Base-by-base conservation (phyloP, 1,284 basidiomycete species). In the Xerocomus minutiporus region DNA sequence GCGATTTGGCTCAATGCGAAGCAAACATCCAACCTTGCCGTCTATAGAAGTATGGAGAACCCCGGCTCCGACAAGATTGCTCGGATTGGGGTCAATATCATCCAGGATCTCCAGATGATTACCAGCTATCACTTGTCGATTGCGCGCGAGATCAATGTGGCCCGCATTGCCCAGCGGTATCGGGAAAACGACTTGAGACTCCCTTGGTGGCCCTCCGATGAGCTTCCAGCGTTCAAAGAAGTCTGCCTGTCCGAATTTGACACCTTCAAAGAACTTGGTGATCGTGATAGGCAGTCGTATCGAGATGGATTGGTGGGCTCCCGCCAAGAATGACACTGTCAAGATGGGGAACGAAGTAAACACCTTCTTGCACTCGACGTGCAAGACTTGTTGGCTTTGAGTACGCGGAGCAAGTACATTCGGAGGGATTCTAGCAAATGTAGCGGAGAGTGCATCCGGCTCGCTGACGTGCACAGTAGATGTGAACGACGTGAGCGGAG, bases 221-320 rank as follows among this genome's bases (percentile, higher is more conserved):
- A 97, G 76, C 71, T 93, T 93, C 97, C 97, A 99, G 50, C 97
- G 80, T 71, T 97, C 95, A 71, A 99, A 99, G 78, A 99, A 99
- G 60, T 96, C 91, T 0, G 80, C 75, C 54, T 82, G 77, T 13
- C 82, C 84, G 35, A 99, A 80, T 63, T 86, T 87, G 51, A 97
- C 93, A 35, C 91, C 91, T 67, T 97, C 95, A 58, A 98, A 79
- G 72, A 99, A 99, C 71, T 96, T 94, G 42, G 86, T 88, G 57
- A 97, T 66, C 48, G 92, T 82, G 58, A 98, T 82, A 4, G 97
- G 96, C 39, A 99, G 75, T 46, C 86, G 84, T 50, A 99, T 73
- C 0, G 88, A 85, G 50, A 97, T 75, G 17, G 90, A 86, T 69
- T 94, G 93, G 58, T 93, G 87, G 8, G 92, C 86, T 25, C 94